A percentile compares a stretch with the other conserved stretches of the same genome.
Evolutionary conservation across 768 basidiomycete species (phyloP).

Genomic region (Hypholoma sublateritium): DNA sequence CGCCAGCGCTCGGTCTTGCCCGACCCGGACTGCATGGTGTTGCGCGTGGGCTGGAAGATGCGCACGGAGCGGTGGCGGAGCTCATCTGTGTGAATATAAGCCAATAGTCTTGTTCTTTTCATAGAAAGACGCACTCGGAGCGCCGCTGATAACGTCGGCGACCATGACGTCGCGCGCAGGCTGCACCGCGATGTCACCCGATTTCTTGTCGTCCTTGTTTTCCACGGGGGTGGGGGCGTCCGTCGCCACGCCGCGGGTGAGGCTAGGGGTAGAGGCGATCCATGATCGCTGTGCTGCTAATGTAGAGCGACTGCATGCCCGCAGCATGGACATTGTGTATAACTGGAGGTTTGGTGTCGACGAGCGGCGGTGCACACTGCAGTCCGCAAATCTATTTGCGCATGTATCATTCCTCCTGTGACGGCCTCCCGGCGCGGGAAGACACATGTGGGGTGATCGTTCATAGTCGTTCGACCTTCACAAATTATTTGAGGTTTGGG

Average conservation of each 20-base stretch:
- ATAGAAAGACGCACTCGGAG: conserved; percentile 59
- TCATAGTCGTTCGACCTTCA: background rate
- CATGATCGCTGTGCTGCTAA: conserved; percentile 24
- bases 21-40: conserved; percentile 93
- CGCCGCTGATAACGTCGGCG: conserved; percentile 84
- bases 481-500: background rate
- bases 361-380: background rate
- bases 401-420: conserved; percentile 3
- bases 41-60: conserved; percentile 90
- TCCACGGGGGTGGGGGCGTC: conserved; percentile 25
- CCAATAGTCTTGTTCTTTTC: background rate
- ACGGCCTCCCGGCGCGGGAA: conserved; percentile 2
- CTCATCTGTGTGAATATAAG: conserved; percentile 51
- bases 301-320: conserved; percentile 36
- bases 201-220: conserved; percentile 31
- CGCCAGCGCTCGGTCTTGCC: conserved; percentile 88
- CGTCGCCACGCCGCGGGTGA: conserved; percentile 30
- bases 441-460: background rate
- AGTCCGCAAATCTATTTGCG: conserved; percentile 6
- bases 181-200: conserved; percentile 43
- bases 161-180: conserved; percentile 64
- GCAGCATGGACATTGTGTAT: conserved; percentile 58
- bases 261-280: conserved; percentile 13
- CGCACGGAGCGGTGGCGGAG: conserved; percentile 85
- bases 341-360: background rate